These are phyloP conservation scores for Flaveria linearis DNA, from an alignment of 129 eudicot genomes.

Conservation along the genomic window DNA sequence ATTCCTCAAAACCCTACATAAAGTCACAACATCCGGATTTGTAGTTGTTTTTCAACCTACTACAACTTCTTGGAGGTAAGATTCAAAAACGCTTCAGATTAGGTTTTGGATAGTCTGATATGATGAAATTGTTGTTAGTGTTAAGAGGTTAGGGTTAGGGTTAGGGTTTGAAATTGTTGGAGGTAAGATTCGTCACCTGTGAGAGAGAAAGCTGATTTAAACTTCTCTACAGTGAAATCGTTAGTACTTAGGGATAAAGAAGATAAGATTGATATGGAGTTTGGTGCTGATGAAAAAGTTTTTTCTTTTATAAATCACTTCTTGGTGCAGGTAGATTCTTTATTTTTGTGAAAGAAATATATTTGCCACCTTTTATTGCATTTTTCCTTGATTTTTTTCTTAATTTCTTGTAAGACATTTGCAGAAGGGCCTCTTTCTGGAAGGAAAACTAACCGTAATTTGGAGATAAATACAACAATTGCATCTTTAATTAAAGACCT, in stretches of 20 bases:
- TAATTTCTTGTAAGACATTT: constrained; percentile 85
- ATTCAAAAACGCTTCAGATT: no score
- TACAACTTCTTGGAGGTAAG: no score
- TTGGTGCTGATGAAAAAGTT: constrained; percentile 55
- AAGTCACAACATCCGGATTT: no score
- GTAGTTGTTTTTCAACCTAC: no score
- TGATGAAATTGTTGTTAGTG: no score
- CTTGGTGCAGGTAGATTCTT: constrained; percentile 74
- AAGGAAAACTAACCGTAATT: constrained; percentile 39
- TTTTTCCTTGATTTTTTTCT: constrained; percentile 52
- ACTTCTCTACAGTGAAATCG: constrained; percentile 80
- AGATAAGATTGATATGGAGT: constrained; percentile 62
- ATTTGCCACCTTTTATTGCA: constrained; percentile 6
- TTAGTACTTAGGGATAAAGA: constrained; percentile 83
- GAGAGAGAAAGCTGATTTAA: constrained; percentile 80
- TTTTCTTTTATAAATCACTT: constrained; percentile 53
- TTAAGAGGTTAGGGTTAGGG: no score
- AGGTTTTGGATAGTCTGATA: no score
- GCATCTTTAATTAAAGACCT: constrained; percentile 71
- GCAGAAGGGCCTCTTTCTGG: constrained; percentile 78
- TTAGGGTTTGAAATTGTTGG: no score
- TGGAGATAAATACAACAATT: constrained; percentile 43
- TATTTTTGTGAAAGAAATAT: constrained; percentile 32
- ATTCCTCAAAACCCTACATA: no score
- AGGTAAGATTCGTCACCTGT: constrained; percentile 88